Evolutionary conservation across 2,329 filamentous ascomycete species (phyloP), one percentile per base, ranked within the genome.

Genomic region (Ophiobolus disseminans): DNA sequence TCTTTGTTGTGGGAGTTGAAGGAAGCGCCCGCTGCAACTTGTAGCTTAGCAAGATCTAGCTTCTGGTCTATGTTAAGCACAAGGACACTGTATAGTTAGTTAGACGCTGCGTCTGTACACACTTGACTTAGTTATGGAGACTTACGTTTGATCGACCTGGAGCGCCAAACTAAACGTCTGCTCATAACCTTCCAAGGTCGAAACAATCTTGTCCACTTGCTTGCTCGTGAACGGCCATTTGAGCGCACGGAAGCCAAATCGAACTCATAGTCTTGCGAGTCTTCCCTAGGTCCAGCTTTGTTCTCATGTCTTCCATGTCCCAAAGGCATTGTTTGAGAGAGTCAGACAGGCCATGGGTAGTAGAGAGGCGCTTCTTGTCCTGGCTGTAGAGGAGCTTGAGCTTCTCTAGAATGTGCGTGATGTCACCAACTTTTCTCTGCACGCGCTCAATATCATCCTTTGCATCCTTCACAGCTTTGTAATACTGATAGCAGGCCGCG

Each of bases 221-320:
- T 70, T 66, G 34, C 65, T 73, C 21, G 64, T 58, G 34, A 76
- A 70, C 4, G 73, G 74, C 74, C 73, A 77, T 57, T 70, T 76
- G 11, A 76, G 58, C 36, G 70, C 64, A 46, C 68, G 66, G 9
- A 72, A 20, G 22, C 72, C 65, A 38, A 69, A 40, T 13, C 57
- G 56, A n/a, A 20, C 55, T 64, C 66, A 74, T 74, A 1, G 49
- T 36, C 42, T 68, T 72, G 7, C 63, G 53, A 23, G 19, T 36
- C 21, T 50, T 43, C 11, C 59, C 45, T 9, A 46, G 55, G 14
- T 62, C 45, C 13, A 62, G 45, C 14, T 51, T 32, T 3, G 14
- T 34, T 32, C 59, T 22, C n/a, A 62, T 39, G 4, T 37, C 26
- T 43, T 51, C 8, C 21, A 62, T 40, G 42, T 62, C 30, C 40